Evolutionary conservation across 176 grass and related monocot species (phyloP).

Genomic region (Triticum turgidum): DNA sequence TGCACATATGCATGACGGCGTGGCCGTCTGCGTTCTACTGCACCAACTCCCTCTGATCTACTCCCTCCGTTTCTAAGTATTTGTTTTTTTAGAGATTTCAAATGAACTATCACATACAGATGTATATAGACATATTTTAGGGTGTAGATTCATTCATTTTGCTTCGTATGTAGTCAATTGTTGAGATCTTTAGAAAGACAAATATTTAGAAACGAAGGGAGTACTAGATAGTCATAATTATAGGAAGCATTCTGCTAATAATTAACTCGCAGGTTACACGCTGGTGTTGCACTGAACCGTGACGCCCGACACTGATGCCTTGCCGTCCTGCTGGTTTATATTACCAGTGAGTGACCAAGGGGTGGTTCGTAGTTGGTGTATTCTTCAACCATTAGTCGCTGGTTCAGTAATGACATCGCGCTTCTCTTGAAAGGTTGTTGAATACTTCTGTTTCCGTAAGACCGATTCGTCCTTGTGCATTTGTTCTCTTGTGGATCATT

Average conservation of each 20-base stretch:
- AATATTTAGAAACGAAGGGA: too few relatives aligned
- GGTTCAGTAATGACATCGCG: not conserved
- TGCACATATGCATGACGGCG: not conserved
- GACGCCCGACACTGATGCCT: constrained; percentile 3
- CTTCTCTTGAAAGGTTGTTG: not conserved
- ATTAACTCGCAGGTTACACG: not conserved
- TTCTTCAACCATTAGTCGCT: not conserved
- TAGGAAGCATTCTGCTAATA: too few relatives aligned
- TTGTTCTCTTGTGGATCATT: not conserved
- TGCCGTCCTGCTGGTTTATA: not conserved
- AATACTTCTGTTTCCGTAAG: not conserved
- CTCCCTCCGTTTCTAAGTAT: too few relatives aligned
- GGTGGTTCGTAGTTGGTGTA: not conserved
- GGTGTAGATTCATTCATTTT: too few relatives aligned
- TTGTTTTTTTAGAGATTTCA: too few relatives aligned
- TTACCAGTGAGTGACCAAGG: not conserved
- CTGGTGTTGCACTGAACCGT: not conserved
- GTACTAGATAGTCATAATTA: too few relatives aligned
- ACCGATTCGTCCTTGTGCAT: not conserved
- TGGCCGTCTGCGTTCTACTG: not conserved
- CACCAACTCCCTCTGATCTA: not conserved
- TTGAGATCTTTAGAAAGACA: too few relatives aligned
- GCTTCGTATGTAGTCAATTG: too few relatives aligned
- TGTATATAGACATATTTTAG: too few relatives aligned
- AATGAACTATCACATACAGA: too few relatives aligned